Evolutionary conservation across 2,329 filamentous ascomycete genomes (phyloP), one percentile per base, ranked within the genome.

Genomic region (Colletotrichum phormii): DNA sequence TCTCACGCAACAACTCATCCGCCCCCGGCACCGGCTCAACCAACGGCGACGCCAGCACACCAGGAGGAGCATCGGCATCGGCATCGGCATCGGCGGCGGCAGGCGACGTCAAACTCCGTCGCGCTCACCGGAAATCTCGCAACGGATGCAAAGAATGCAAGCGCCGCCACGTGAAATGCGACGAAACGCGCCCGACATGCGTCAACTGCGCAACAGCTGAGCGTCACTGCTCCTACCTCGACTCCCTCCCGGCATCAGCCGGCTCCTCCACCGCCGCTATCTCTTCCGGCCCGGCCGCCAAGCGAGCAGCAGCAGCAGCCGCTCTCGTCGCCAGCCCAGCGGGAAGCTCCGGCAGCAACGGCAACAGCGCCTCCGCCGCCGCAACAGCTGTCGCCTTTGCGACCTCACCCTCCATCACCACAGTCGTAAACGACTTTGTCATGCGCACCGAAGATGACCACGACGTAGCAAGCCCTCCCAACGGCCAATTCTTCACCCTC

Each of bases 81-180:
- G 37, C 37, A 33, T 33, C 31, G 31, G 37, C 42, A 0, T 29
- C 26, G 26, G 13, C 42, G 35, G 35, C 59, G 6, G 57, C 63
- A 33, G 63, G 26, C n/a, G 73, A 76, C 55, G 74, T 75, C 74
- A 82, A 83, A 74, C 78, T 79, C 15, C 79, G 82, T 22, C 80
- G 82, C 46, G 78, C 81, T 5, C 82, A 84, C 76, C 80, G 80
- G 58, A 84, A 84, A 73, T 84, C 82, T n/a, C 78, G 82, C 24
- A 83, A 82, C 61, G 82, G 83, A 35, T 84, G 83, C 73, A 79
- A 74, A 68, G 82, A 83, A 74, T 84, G 83, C 77, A 84, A 84
- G 76, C 74, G 81, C 18, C 79, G 83, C 1, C 83, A 84, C 57
- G 83, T 84, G 66, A 83, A 83, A 46, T 86, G 84, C 77, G 84